Evolutionary conservation across 345 rosid species (phyloP).

Genomic region (Populus davidiana): DNA sequence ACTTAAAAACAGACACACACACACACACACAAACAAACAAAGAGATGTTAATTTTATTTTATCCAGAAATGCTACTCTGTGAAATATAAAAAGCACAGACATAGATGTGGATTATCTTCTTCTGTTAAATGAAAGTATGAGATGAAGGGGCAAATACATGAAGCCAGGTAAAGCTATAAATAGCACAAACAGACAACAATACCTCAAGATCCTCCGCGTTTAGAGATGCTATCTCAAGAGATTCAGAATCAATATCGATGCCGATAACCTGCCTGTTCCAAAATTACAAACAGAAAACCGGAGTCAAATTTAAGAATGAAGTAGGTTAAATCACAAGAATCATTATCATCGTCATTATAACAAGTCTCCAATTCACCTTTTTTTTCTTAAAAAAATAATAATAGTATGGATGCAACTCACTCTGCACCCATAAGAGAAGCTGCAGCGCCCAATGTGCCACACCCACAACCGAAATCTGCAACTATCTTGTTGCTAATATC

Average conservation of each 20-base stretch:
- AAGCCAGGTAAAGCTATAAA: neutral
- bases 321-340: neutral
- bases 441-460: constrained; percentile 84
- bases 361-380: neutral
- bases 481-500: constrained; percentile 70
- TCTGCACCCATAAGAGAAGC: constrained; percentile 89
- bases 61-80: no score
- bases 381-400: neutral
- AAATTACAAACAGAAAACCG: neutral
- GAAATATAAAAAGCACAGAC: no score
- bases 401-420: constrained; percentile 38
- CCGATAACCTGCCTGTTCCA: constrained; percentile 67
- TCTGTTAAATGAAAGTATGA: no score
- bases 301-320: neutral
- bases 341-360: neutral
- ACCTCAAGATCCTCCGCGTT: constrained; percentile 94
- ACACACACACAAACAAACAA: neutral
- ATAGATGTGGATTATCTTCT: no score
- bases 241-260: constrained; percentile 68
- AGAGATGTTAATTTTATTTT: neutral
- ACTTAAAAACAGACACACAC: neutral
- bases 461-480: constrained; percentile 96
- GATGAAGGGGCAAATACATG: neutral
- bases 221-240: constrained; percentile 65
- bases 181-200: neutral